phyloP scores from a whole-genome alignment of 768 basidiomycete genomes.

The Suillus decipiens region DNA sequence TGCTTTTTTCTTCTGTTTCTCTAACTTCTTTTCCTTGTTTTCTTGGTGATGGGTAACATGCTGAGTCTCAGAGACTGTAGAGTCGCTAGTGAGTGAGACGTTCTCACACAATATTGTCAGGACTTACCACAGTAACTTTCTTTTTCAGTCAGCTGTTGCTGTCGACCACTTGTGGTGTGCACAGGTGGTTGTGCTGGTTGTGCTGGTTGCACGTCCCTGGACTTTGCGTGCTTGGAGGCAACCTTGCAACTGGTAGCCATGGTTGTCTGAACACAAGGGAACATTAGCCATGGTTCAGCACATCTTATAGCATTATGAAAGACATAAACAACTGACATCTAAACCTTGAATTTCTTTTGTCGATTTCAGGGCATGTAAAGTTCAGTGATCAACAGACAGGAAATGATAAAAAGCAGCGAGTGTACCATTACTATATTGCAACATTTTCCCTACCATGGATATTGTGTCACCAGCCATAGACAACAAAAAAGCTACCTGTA shows the following conservation, averaged over 20 bases:
- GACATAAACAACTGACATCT: not conserved
- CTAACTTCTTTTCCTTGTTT: not conserved
- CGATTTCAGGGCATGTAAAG: slow-evolving; percentile 2
- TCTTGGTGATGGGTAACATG: not conserved
- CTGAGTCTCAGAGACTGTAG: not conserved
- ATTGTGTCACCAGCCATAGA: not conserved
- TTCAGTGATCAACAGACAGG: not conserved
- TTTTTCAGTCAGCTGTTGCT: not conserved
- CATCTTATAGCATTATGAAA: not conserved
- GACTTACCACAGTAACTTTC: not conserved
- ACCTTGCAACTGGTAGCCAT: not conserved
- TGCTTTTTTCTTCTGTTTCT: not conserved
- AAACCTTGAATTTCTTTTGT: not conserved
- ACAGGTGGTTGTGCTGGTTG: not conserved
- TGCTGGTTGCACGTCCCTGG: not conserved
- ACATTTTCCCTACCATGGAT: not conserved
- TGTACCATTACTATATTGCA: not conserved
- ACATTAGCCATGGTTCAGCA: not conserved
- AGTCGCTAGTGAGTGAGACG: not conserved
- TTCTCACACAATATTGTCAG: not conserved
- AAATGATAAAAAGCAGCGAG: not conserved
- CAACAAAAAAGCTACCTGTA: not conserved
- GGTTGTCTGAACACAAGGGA: not conserved
- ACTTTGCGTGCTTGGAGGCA: not conserved
- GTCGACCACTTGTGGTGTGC: not conserved